Conservation (phyloP, 2,329 filamentous ascomycete genomes). For the Scedosporium apiospermum region DNA sequence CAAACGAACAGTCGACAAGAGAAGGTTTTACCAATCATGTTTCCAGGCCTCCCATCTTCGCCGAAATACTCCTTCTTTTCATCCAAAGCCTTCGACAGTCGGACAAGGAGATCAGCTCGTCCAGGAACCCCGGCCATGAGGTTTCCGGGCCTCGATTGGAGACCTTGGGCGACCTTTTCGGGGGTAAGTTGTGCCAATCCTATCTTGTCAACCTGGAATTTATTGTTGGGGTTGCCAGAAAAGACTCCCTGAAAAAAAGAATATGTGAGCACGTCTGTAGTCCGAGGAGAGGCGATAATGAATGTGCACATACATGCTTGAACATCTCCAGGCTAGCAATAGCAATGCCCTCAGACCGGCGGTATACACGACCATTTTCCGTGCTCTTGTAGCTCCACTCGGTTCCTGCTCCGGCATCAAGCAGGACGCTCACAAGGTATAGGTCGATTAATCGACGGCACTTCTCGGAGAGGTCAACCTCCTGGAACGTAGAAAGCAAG, state of each 20-base stretch:
- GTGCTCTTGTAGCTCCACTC: constrained; percentile 89
- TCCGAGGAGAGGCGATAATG: not conserved
- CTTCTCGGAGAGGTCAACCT: constrained; percentile 62
- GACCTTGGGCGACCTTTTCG: constrained; percentile 64
- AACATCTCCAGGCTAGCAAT: constrained; percentile 80
- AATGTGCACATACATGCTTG: constrained; percentile 47
- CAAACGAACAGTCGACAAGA: not conserved
- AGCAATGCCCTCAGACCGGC: constrained; percentile 80
- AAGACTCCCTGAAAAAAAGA: constrained; percentile 56
- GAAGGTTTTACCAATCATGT: constrained; percentile 69
- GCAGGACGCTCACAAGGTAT: constrained; percentile 69
- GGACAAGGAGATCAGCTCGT: constrained; percentile 66
- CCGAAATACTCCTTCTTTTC: constrained; percentile 79
- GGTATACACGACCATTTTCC: constrained; percentile 74
- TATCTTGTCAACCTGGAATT: constrained; percentile 80
- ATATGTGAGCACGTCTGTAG: not conserved
- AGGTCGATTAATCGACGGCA: constrained; percentile 69
- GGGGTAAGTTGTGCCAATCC: constrained; percentile 67
- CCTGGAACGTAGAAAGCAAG: constrained; percentile 59
- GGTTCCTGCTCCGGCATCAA: constrained; percentile 83
- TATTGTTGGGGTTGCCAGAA: constrained; percentile 71
- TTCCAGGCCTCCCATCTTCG: constrained; percentile 73
- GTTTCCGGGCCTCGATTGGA: constrained; percentile 77
- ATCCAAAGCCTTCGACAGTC: constrained; percentile 63
- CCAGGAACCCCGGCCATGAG: constrained; percentile 79